Evolutionary conservation across 2,329 filamentous ascomycete genomes (phyloP), one percentile per base, ranked within the genome.

Genomic region (Pestalotiopsis sp.): DNA sequence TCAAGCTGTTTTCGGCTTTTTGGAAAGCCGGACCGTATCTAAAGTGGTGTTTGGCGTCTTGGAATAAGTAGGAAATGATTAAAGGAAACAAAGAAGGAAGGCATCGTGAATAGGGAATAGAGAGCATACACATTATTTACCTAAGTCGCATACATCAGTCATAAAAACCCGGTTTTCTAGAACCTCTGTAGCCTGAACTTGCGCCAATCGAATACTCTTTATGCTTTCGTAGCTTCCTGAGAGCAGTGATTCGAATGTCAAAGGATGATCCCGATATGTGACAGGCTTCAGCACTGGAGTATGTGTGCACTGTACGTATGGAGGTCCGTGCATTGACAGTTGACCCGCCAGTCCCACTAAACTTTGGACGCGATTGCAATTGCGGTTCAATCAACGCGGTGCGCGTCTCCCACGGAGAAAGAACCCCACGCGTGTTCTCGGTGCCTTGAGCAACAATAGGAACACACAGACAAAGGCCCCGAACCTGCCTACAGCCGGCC

Each of bases 331-430:
- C 23, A 14, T 4, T 59, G 1, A 17, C 2, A 4, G 20, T 17
- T 52, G 45, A 52, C 45, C 45, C 14, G 14, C 45, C 14, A n/a
- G 4, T 17, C 45, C 20, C 23, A 59, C 57, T 59, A 59, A n/a
- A 59, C n/a, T 59, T 59, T 12, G 23, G 20, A 20, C 45, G 45
- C 45, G 57, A 36, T 59, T 23, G 25, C 57, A 58, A 27, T 59
- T 59, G 12, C 45, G 13, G 60, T 63, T 36, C 62, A 64, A 64
- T 65, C 49, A 52, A 65, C 64, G 64, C 64, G 64, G 38, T 65
- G 20, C 64, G 64, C 64, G 64, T 65, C 63, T 65, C 20, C 64
- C 31, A 36, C 31, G 7, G 31, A 36, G 31, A 36, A 36, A 27
- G 25, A 45, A 45, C 38, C 38, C 39, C 62, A 64, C 62, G 62